Conservation (phyloP, 306 rosid genomes). For the Vicia sativa region DNA sequence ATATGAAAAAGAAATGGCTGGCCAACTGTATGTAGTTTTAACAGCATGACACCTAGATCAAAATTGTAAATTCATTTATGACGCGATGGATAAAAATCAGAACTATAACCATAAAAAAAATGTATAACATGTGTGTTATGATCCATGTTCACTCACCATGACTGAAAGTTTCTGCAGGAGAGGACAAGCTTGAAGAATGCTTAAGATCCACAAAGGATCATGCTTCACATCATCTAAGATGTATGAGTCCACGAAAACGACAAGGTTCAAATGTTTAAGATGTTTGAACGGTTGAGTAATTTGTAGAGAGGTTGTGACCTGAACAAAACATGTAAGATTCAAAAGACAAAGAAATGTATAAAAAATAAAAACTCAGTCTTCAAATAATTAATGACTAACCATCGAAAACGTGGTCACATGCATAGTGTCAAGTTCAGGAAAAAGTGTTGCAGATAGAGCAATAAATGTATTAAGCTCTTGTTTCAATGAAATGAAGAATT, state of each 20-base stretch:
- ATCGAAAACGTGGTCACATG: neutral
- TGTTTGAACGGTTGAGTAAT: neutral
- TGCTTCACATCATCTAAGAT: neutral
- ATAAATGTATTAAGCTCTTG: neutral
- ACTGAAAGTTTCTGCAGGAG: neutral
- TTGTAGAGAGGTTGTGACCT: no score
- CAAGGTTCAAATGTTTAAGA: neutral
- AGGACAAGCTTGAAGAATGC: conserved; percentile 3
- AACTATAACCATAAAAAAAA: no score
- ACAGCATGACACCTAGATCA: no score
- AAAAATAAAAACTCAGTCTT: no score
- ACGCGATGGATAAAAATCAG: no score
- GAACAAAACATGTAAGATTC: no score
- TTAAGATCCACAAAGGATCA: neutral
- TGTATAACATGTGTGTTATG: neutral
- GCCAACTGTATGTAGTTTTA: no score
- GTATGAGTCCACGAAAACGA: no score
- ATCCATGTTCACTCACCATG: neutral
- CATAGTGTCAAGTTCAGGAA: conserved; percentile 17
- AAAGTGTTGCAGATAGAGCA: neutral
- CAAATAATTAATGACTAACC: neutral
- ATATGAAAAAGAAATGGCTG: no score
- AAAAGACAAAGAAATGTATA: no score
- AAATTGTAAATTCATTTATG: no score
- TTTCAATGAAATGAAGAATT: neutral